Evolutionary conservation across 441 rosid species (phyloP), one percentile per base, ranked within the genome.

Genomic region (Erysimum cheiri): DNA sequence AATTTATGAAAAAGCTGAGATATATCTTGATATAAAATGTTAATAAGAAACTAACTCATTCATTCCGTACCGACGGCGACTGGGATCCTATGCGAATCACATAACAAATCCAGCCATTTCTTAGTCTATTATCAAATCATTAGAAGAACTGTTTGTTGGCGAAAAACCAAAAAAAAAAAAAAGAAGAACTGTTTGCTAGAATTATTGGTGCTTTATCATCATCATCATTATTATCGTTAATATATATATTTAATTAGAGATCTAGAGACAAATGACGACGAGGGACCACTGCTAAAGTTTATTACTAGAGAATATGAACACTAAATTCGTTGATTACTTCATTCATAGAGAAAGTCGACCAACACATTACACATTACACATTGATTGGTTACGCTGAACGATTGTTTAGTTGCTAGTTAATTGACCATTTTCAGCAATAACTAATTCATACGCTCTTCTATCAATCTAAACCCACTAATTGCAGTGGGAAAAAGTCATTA

Each of bases 11-110:
- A 40, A 4, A 39, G 4, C 44, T 39, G 44, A 39, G 6, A 12
- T 43, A 29, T 29, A 29, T 29, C 32, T 3, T 29, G 5, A 29
- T 29, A 6, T 6, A 44, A 24, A 28, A 28, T 66, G 29, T 11
- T 53, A 40, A 36, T 26, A 28, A 53, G 7, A 31, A 24, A 41
- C 13, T 35, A 17, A 32, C 9, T 24, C 13, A 47, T 28, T 37
- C 31, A 59, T 39, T 31, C 19, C 9, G 44, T 57, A 44, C 47
- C n/a, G 33, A 17, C 35, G 24, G 1, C 2, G 52, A 60, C 33
- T 32, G 13, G 69, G 37, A 71, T 71, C 75, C 69, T 19, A 71
- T 71, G 75, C 11, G 14, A 53, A 32, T 39, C 33, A 37, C 56
- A 35, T 13, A 33, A 14, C 2, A 29, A 37, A 37, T 57, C 2